These are phyloP conservation scores for Lentinula boryana DNA, from an alignment of 768 basidiomycete species.

Conservation along the genomic window DNA sequence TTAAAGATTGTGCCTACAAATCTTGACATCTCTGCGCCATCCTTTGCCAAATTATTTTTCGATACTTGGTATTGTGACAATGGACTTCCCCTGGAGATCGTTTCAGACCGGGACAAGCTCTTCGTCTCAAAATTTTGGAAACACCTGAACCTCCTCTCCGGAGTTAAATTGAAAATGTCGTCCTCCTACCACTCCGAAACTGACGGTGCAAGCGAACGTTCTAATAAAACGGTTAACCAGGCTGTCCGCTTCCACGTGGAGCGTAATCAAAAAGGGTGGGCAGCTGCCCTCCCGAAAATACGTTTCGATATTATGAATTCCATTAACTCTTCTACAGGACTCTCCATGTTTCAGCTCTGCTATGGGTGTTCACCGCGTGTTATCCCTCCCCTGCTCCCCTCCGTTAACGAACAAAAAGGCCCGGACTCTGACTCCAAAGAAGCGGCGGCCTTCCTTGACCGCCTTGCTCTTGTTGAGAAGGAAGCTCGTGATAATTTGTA, in stretches of 20 bases:
- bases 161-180: constrained; percentile 16
- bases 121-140: too few species aligned
- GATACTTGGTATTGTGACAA: too few species aligned
- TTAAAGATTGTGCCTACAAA: constrained; percentile 14
- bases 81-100: too few species aligned
- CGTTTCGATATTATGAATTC: constrained; percentile 18
- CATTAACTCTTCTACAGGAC: constrained; percentile 11
- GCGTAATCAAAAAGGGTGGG: constrained; percentile 19
- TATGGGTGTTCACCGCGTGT: constrained; percentile 9
- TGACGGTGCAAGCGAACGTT: constrained; percentile 20
- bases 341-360: constrained; percentile 15
- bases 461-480: background rate
- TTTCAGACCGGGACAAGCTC: too few species aligned
- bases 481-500: constrained; percentile 28
- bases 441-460: background rate
- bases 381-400: constrained; percentile 8
- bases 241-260: constrained; percentile 16
- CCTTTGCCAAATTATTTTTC: too few species aligned
- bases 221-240: constrained; percentile 4
- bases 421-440: background rate
- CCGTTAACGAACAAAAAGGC: too few species aligned
- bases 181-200: constrained; percentile 29
- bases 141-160: too few species aligned
- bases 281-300: constrained; percentile 7
- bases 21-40: too few species aligned